These are phyloP conservation scores for Mariannaea elegans DNA, from an alignment of 2,329 filamentous ascomycete genomes.

Conservation along the genomic window DNA sequence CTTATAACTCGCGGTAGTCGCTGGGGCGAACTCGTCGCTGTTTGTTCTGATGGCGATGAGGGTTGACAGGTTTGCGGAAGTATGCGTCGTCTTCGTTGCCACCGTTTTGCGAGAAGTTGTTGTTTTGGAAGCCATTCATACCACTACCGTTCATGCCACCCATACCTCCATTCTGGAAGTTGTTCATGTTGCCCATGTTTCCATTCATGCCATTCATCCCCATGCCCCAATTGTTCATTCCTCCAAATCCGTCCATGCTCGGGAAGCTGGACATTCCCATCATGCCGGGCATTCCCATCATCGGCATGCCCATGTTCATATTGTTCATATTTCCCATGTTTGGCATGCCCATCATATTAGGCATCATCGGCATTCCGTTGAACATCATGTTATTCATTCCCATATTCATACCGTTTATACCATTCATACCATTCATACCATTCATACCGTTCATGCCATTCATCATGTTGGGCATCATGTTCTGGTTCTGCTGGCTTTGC, in stretches of 20 bases:
- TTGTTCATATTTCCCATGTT: conserved; percentile 43
- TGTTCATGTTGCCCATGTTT: conserved; percentile 3
- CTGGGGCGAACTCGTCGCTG: conserved; percentile 83
- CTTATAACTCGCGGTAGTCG: conserved; percentile 85
- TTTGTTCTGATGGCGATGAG: conserved; percentile 85
- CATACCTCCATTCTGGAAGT: conserved; percentile 31
- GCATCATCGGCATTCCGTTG: conserved; percentile 49
- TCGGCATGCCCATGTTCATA: conserved; percentile 45
- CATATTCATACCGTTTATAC: conserved; percentile 54
- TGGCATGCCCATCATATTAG: conserved; percentile 45
- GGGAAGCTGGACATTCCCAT: conserved; percentile 44
- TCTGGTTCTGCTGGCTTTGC: conserved; percentile 60
- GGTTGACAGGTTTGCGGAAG: conserved; percentile 95
- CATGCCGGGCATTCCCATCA: conserved; percentile 45
- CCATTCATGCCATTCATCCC: conserved; percentile 37
- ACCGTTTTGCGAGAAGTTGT: conserved; percentile 60
- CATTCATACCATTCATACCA: conserved; percentile 56
- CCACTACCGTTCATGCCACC: conserved; percentile 42
- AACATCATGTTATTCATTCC: conserved; percentile 51
- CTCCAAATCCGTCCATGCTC: conserved; percentile 42
- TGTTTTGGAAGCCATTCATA: conserved; percentile 51
- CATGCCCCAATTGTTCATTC: conserved; percentile 41
- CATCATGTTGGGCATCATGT: conserved; percentile 58
- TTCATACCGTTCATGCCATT: conserved; percentile 54
- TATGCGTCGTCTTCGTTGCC: conserved; percentile 87